A percentile compares a stretch with the other conserved stretches of the same genome.
Conservation (phyloP, 345 rosid species). For the Clarkia xantiana region DNA sequence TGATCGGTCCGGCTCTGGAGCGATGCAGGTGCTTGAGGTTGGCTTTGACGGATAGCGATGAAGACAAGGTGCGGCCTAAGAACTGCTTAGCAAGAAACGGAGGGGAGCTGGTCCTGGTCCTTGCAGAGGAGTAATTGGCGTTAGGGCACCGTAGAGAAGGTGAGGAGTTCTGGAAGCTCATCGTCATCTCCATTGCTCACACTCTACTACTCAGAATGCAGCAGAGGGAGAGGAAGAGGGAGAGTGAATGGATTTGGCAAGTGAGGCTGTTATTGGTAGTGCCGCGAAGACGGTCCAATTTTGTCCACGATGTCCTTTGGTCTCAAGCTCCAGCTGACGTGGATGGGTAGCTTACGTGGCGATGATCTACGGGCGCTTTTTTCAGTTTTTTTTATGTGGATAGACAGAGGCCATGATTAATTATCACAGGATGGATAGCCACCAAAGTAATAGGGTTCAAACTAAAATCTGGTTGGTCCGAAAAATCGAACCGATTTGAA, state of each 20-base stretch:
- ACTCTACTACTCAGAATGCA: conserved; percentile 11
- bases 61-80: conserved; percentile 32
- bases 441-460: too few relatives aligned
- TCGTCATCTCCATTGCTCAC: conserved; percentile 43
- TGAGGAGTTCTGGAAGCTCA: conserved; percentile 28
- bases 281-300: background rate
- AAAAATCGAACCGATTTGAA: too few relatives aligned
- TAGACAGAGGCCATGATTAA: too few relatives aligned
- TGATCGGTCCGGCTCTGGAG: conserved; percentile 27
- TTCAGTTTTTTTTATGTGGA: too few relatives aligned
- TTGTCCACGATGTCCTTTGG: conserved; percentile 7
- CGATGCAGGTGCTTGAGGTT: conserved; percentile 23
- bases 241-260: conserved; percentile 21
- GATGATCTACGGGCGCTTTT: too few relatives aligned
- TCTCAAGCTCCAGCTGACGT: conserved; percentile 4
- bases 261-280: conserved; percentile 21
- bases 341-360: conserved; percentile 3
- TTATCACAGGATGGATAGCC: too few relatives aligned
- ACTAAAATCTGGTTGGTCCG: too few relatives aligned
- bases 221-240: conserved; percentile 6
- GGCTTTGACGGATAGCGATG: conserved; percentile 14
- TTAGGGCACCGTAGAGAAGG: conserved; percentile 15
- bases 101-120: conserved; percentile 10
- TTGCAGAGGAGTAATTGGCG: conserved; percentile 4
- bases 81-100: conserved; percentile 22